phyloP scores from a whole-genome alignment of 2,329 filamentous ascomycete species.

The Fusarium beomiforme region DNA sequence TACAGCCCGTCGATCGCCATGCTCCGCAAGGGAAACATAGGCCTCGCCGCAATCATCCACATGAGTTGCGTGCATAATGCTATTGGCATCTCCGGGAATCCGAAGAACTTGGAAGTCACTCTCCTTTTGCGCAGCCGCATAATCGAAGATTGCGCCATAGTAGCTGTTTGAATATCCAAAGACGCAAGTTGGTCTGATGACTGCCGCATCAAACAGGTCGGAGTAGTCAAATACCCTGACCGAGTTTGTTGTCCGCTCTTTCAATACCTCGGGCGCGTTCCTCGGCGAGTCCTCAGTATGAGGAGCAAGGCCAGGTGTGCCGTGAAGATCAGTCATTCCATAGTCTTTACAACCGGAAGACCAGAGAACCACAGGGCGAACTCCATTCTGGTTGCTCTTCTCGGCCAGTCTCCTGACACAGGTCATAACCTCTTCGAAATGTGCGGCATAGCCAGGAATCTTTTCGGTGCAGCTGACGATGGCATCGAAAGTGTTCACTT shows the following conservation, averaged over 20 bases:
- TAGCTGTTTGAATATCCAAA: conserved; percentile 58
- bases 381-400: conserved; percentile 46
- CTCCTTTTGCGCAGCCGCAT: conserved; percentile 42
- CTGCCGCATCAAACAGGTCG: conserved; percentile 53
- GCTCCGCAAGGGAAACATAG: conserved; percentile 56
- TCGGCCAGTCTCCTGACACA: conserved; percentile 49
- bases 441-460: conserved; percentile 50
- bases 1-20: conserved; percentile 46
- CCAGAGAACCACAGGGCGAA: conserved; percentile 55
- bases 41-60: conserved; percentile 61
- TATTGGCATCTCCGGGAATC: conserved; percentile 48
- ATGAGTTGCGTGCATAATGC: conserved; percentile 58
- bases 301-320: conserved; percentile 48
- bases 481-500: conserved; percentile 49
- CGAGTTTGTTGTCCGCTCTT: conserved; percentile 47
- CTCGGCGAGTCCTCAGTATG: conserved; percentile 56
- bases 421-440: conserved; percentile 50
- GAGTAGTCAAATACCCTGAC: conserved; percentile 47
- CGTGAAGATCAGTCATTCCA: conserved; percentile 50
- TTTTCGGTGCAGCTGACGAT: conserved; percentile 57
- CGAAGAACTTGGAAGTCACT: conserved; percentile 38
- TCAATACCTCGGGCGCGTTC: conserved; percentile 40
- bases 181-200: conserved; percentile 59
- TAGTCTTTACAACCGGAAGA: conserved; percentile 63
- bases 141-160: conserved; percentile 53